Base-by-base conservation (phyloP, 768 basidiomycete genomes). In the Kwoniella mangroviensis region DNA sequence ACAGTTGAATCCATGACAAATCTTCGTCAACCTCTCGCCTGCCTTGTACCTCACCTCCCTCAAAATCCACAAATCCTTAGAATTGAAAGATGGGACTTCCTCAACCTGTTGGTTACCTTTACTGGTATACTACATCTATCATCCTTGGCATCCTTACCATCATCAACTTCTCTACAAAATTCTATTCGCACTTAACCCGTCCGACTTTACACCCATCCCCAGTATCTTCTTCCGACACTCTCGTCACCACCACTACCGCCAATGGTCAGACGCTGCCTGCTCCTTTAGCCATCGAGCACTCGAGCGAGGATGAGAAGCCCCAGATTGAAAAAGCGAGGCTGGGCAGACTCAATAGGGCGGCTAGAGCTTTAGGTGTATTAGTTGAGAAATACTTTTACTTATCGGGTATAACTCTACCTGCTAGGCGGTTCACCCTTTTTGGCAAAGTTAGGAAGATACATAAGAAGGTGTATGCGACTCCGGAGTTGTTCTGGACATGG, bases 51-150 rank as follows among this genome's bases (percentile, higher is more conserved):
- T 17, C 21, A 51, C 7, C n/a, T 54, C 11, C 24, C 53, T 51
- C 21, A 51, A 19, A 51, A 15, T 17, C 21, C 21, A 5, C 5
- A 41, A 28, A 15, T 40, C 7, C 12, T 26, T n/a, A 40, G 40
- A 28, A 42, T 12, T 4, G 15, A 28, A 63, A 54, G 42, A 69
- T 68, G 56, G 65, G 57, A 1, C 28, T 58, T 13, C 45, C 66
- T 12, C 62, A 67, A 49, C 68, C 71, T 17, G 76, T 73, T 4
- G 77, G 77, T 13, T 68, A 71, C 62, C 71, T 78, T 51, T 78
- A 75, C 65, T 78, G 77, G 77, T 78, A 74, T 57, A 78, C 77
- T 15, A 72, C 75, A 28, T 73, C 77, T 6, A 68, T 73, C 61
- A 74, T 78, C 51, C 69, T 78, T 43, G 65, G 60, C 15, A 43